Base-by-base conservation (phyloP, 768 basidiomycete species). In the Fomitopsis serialis region DNA sequence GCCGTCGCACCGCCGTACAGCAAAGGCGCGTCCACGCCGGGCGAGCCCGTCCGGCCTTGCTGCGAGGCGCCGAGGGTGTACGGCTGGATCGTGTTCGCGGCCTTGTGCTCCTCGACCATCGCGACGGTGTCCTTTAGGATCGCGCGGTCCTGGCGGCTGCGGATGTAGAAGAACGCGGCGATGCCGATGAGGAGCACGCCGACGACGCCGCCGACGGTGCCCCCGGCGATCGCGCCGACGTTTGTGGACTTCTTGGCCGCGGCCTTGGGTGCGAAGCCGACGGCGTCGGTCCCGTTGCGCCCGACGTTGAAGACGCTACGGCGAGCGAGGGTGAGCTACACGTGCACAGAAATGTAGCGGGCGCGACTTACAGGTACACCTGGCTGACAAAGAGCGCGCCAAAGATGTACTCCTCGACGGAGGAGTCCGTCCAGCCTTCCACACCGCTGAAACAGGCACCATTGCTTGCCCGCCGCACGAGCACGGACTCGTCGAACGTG, bases 161-260 rank as follows among this genome's bases (percentile, higher is more conserved):
- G 62, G 48, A 65, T 54, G 54, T 57, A 58, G 56, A 58, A 63
- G 61, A 61, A 64, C n/a, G 52, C 61, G 40, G 62, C 50, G 49
- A 65, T 46, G 35, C 49, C 63, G 55, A 68, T 12, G 49, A 61
- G 35, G 45, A 61, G 46, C 48, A 68, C 59, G 43, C 59, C 62
- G 12, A 52, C 61, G 42, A 67, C 60, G 50, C 68, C 66, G 36
- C 67, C 65, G 22, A 69, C 58, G 2, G 59, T 57, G 40, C 66
- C 65, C 40, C 68, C 66, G 45, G 68, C 60, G 51, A 69, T 66
- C 10, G 66, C 62, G 48, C 66, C 68, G 42, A 59, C 57, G 34
- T 56, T 56, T n/a, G 58, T 53, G 12, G 29, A 42, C 36, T 57
- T 53, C 48, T 54, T 45, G 8, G 57, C 37, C 42, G 47, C 56